Evolutionary conservation across 2,329 filamentous ascomycete genomes (phyloP), one percentile per base, ranked within the genome.

Genomic region (Pyricularia pennisetigena): DNA sequence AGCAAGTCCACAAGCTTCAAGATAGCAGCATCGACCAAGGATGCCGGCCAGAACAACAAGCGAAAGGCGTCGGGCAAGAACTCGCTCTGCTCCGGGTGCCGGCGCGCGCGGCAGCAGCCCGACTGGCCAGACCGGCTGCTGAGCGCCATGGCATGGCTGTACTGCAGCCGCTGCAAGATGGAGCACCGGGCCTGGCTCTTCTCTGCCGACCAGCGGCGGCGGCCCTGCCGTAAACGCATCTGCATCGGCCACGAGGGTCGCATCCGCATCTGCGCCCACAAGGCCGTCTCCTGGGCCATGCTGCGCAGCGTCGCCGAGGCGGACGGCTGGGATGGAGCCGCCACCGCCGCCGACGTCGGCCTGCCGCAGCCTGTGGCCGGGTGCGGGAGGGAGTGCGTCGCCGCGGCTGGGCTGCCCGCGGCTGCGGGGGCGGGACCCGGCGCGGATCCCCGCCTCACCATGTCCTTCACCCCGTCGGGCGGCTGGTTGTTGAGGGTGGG

Each of bases 81-180:
- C 41, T n/a, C 41, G 16, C 24, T 62, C 59, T 62, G 59, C 59
- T 28, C 24, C 4, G 59, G 59, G 3, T 62, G 59, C 59, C 59
- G 59, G 8, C 23, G 24, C 3, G 59, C 59, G 4, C 59, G 59
- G 24, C 59, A 62, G 59, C 59, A 28, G 5, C 59, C 59, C 12
- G 59, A 62, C 59, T 62, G 59, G 59, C 26, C 24, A 2, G 59
- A 62, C 59, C 59, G 59, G 14, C 26, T 62, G 24, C 14, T 62
- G 24, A 28, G 24, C 59, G 59, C 59, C 59, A 62, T 62, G 59
- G 10, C 59, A 12, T 62, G 59, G 59, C 59, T 62, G 26, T 62
- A 62, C 59, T 62, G 59, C 24, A 62, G 59, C 59, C 59, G 59
- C 26, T 62, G 59, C 59, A 62, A 62, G 59, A 62, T 62, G 59